Evolutionary conservation across 1,139 yeast genomes (phyloP).

Genomic region (Wickerhamomyces sp.): DNA sequence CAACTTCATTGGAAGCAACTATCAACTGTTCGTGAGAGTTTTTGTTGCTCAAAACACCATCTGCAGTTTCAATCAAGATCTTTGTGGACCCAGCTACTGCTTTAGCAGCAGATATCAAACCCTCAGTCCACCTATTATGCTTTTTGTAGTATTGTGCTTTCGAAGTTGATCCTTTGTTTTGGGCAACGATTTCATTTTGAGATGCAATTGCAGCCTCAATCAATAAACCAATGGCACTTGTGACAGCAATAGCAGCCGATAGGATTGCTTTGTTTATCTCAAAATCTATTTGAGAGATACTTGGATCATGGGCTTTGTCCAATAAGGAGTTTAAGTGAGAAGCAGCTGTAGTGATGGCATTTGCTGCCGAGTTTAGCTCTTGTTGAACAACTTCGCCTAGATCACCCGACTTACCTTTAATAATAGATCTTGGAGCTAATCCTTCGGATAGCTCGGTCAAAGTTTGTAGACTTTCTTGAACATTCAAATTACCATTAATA

Average conservation of each 20-base stretch:
- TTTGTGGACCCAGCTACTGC: conserved; percentile 86
- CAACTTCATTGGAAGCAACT: conserved; percentile 89
- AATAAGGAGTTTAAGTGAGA: conserved; percentile 53
- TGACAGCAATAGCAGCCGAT: conserved; percentile 76
- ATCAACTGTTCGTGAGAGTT: conserved; percentile 80
- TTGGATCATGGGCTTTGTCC: conserved; percentile 45
- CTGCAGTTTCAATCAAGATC: conserved; percentile 76
- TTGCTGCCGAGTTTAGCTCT: conserved; percentile 71
- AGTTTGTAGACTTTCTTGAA: conserved; percentile 66
- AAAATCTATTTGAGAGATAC: conserved; percentile 53
- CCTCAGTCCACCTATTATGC: conserved; percentile 93
- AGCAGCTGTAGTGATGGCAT: conserved; percentile 64
- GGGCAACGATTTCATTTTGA: conserved; percentile 76
- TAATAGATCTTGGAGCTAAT: conserved; percentile 40
- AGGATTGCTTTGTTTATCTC: conserved; percentile 77
- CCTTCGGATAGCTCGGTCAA: conserved; percentile 54
- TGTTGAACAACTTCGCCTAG: conserved; percentile 66
- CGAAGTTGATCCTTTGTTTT: conserved; percentile 63
- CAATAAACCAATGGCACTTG: conserved; percentile 70
- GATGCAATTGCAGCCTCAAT: conserved; percentile 78
- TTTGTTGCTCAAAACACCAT: conserved; percentile 64
- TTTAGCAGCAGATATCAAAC: conserved; percentile 85
- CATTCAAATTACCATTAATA: conserved; percentile 68
- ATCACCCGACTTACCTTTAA: conserved; percentile 36
- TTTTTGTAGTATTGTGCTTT: conserved; percentile 79